phyloP scores from a whole-genome alignment of 176 grass and related monocot species.

The Triticum monococcum region DNA sequence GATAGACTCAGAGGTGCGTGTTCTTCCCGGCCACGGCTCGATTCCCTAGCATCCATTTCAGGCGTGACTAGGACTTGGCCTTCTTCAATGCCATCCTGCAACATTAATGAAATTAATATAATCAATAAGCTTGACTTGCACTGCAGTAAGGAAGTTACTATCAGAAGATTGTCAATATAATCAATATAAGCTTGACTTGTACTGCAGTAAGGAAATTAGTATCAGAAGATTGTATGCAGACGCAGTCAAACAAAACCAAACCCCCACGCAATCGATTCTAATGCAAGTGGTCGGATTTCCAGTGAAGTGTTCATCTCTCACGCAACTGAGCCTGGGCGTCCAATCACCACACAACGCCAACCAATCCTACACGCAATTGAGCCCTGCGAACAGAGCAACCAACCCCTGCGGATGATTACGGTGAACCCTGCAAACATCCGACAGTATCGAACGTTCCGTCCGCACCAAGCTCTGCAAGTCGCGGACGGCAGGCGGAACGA shows the following conservation, averaged over 20 bases:
- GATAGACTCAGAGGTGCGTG: background rate
- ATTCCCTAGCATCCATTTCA: constrained; percentile 20
- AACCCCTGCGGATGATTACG: background rate
- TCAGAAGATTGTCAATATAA: background rate
- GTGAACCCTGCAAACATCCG: background rate
- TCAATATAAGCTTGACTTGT: background rate
- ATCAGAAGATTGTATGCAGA: background rate
- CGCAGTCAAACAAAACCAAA: background rate
- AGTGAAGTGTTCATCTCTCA: background rate
- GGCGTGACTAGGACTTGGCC: background rate
- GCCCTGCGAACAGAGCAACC: background rate
- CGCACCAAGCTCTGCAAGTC: background rate
- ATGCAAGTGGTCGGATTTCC: background rate
- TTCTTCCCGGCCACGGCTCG: background rate
- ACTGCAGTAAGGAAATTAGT: background rate
- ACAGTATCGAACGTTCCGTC: background rate
- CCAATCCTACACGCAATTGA: constrained; percentile 8
- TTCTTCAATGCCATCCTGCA: constrained; percentile 34
- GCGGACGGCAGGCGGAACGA: too few species aligned
- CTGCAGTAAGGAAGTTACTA: background rate
- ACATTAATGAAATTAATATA: background rate
- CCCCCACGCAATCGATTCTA: background rate
- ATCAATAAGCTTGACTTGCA: background rate
- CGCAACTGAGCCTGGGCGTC: background rate
- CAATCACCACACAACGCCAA: background rate